phyloP scores from a whole-genome alignment of 495 filamentous ascomycete genomes.

The Penicillium canariense region DNA sequence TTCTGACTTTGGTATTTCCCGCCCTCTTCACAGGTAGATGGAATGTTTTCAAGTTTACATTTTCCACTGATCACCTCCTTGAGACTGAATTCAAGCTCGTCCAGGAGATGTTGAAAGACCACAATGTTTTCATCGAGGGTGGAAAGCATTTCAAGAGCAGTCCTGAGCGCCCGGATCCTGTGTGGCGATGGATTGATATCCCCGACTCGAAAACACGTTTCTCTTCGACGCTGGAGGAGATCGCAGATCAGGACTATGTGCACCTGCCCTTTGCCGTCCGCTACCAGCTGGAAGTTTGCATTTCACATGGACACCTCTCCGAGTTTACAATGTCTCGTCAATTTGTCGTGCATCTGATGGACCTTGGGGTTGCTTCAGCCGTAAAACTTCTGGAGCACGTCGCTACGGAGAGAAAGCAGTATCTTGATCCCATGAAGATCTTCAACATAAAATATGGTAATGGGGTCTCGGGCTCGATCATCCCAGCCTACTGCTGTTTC shows the following conservation, averaged over 20 bases:
- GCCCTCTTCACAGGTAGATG: conserved; percentile 30
- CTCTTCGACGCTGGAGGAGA: conserved; percentile 30
- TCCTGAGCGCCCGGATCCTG: conserved; percentile 22
- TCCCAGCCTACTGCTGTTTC: conserved; percentile 70
- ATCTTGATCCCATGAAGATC: conserved; percentile 72
- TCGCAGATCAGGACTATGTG: conserved; percentile 35
- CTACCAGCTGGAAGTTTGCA: conserved; percentile 90
- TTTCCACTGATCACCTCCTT: conserved; percentile 15
- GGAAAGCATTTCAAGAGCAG: conserved; percentile 22
- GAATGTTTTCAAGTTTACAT: conserved; percentile 42
- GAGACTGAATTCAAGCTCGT: conserved; percentile 46
- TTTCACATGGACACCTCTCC: conserved; percentile 76
- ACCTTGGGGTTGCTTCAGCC: conserved; percentile 47
- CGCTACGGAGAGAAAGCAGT: conserved; percentile 54
- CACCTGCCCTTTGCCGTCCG: conserved; percentile 68
- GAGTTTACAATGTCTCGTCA: conserved; percentile 66
- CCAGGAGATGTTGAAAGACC: conserved; percentile 60
- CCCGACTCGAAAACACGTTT: conserved; percentile 11
- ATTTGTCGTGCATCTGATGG: conserved; percentile 61
- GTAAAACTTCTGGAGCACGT: conserved; percentile 61
- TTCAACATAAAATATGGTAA: conserved; percentile 54
- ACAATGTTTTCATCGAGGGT: conserved; percentile 59
- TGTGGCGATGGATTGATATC: conserved; percentile 59
- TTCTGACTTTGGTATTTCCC: background rate
- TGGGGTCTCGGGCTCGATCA: conserved; percentile 47